phyloP scores from a whole-genome alignment of 202 grass and related monocot species.

The Eragrostis tef region DNA sequence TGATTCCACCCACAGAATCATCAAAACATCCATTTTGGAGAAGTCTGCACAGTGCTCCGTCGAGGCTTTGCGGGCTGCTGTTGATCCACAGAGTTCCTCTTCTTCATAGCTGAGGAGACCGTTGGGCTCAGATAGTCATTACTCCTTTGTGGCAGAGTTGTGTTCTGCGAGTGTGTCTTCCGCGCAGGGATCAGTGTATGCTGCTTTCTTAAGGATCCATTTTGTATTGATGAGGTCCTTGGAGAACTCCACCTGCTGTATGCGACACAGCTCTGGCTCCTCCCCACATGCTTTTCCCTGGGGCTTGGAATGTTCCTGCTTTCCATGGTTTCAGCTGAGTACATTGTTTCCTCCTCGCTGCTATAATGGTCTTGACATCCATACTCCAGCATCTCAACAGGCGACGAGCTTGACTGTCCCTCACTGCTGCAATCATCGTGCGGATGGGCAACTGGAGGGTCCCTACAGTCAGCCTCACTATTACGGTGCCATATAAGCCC shows the following conservation, averaged over 20 bases:
- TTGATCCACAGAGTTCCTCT: constrained; percentile 68
- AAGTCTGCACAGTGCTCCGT: constrained; percentile 56
- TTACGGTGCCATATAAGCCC: constrained; percentile 56
- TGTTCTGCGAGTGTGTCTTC: constrained; percentile 68
- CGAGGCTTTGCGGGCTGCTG: constrained; percentile 61
- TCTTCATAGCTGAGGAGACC: constrained; percentile 87
- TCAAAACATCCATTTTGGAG: constrained; percentile 88
- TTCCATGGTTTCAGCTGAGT: constrained; percentile 97
- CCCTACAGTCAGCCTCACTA: constrained; percentile 46
- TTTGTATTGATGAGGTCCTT: constrained; percentile 48
- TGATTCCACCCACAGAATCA: constrained; percentile 12
- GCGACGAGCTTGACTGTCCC: constrained; percentile 68
- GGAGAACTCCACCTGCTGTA: constrained; percentile 80
- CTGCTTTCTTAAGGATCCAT: constrained; percentile 65
- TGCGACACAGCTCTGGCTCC: constrained; percentile 84
- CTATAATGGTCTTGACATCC: constrained; percentile 55
- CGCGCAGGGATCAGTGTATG: constrained; percentile 58
- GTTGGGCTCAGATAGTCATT: constrained; percentile 90
- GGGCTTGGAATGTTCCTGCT: constrained; percentile 80
- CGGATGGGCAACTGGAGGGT: constrained; percentile 35
- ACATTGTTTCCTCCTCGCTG: constrained; percentile 92
- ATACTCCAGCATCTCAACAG: constrained; percentile 52
- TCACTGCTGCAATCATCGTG: constrained; percentile 59
- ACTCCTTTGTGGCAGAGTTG: constrained; percentile 57
- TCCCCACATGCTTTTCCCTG: constrained; percentile 69